Base-by-base conservation (phyloP, 2,329 filamentous ascomycete species). In the Pseudocercospora fijiensis region DNA sequence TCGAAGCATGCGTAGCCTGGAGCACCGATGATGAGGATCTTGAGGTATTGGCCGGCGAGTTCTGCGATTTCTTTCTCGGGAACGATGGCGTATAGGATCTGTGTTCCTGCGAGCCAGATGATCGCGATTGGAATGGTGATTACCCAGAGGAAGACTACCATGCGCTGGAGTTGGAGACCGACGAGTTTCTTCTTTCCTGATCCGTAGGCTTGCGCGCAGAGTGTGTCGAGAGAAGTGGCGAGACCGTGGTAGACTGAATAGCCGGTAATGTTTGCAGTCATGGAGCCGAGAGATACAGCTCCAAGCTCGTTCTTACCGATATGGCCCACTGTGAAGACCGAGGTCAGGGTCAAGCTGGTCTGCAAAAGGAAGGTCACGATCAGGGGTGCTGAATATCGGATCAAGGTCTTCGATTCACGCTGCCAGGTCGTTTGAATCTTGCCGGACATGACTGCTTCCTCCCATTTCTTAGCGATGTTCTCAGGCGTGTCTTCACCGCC, bases 121-220 rank as follows among this genome's bases (percentile, higher is more conserved):
- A 89, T 74, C 3, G 83, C 85, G 69, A 95, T 90, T 0, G 91
- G 91, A 18, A 92, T 82, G 1, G 87, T 89, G 67, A 92, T 83
- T 2, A 83, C 75, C 80, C 89, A 88, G 2, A 95, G 83, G 73
- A 95, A 93, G 73, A 83, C 89, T 1, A 90, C 81, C 90, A 94
- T 94, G 62, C 90, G 84, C 78, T 95, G 90, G 67, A 91, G 84
- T 72, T 95, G 91, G 60, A 95, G 76, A 1, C 91, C 94, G 63
- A 98, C 94, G 4, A 98, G 85, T 70, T 93, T 90, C 74, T 90
- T 96, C 75, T 90, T 90, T 0, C 94, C 94, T 0, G 91, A 96
- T 2, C 95, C 94, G 74, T 96, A 98, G 0, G 95, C 94, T 77
- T 98, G 94, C 0, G 94, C 87, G 76, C 94, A 97, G 2, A 98